Evolutionary conservation across 2,329 filamentous ascomycete genomes (phyloP).

Genomic region (Trichothecium sympodiale): DNA sequence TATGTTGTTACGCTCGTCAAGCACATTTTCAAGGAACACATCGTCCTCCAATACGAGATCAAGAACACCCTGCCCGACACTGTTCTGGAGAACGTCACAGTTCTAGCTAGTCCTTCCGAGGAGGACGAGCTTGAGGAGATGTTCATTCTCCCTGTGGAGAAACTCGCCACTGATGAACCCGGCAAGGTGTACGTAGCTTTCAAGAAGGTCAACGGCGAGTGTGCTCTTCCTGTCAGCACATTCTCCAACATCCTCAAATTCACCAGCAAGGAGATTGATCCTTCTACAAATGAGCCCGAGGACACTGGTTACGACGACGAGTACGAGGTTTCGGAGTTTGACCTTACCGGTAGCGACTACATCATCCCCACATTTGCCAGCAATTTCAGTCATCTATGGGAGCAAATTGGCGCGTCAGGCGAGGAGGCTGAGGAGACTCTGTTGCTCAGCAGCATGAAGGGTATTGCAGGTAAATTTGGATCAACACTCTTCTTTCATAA

Average conservation of each 20-base stretch:
- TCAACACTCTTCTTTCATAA: neutral
- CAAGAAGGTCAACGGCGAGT: slow-evolving; percentile 67
- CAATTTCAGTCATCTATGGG: slow-evolving; percentile 94
- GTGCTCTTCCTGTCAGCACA: slow-evolving; percentile 63
- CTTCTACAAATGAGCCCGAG: slow-evolving; percentile 84
- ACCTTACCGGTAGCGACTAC: slow-evolving; percentile 86
- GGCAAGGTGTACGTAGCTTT: slow-evolving; percentile 95
- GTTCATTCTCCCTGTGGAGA: slow-evolving; percentile 83
- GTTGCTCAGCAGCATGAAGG: slow-evolving; percentile 79
- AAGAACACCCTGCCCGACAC: slow-evolving; percentile 94
- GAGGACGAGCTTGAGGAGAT: slow-evolving; percentile 81
- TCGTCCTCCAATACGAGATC: slow-evolving; percentile 92
- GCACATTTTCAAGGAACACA: slow-evolving; percentile 94
- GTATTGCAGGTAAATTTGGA: slow-evolving; percentile 68
- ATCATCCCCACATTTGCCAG: slow-evolving; percentile 86
- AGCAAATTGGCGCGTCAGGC: slow-evolving; percentile 78
- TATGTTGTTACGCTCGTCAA: slow-evolving; percentile 92
- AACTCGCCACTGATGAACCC: slow-evolving; percentile 72
- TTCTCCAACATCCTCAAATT: slow-evolving; percentile 95
- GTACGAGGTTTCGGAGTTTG: slow-evolving; percentile 91
- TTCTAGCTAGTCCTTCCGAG: slow-evolving; percentile 68
- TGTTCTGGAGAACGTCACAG: slow-evolving; percentile 78
- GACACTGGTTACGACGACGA: slow-evolving; percentile 92
- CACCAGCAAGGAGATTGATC: slow-evolving; percentile 95
- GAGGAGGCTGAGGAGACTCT: slow-evolving; percentile 88